Evolutionary conservation across 1,284 basidiomycete genomes (phyloP).

Genomic region (Trichosporon sp.): DNA sequence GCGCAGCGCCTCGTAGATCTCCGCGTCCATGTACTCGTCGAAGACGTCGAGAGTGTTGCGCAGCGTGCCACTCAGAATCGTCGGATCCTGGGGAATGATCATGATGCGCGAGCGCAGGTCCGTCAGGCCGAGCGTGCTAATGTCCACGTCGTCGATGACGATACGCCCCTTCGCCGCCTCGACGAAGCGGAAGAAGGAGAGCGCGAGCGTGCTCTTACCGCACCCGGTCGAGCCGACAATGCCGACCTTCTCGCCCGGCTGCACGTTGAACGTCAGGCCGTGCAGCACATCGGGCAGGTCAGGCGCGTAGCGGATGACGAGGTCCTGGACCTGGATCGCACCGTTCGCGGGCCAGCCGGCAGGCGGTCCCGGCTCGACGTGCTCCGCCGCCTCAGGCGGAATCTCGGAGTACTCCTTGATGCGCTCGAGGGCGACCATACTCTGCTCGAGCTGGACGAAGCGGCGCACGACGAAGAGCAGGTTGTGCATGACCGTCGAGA

Average conservation of each 20-base stretch:
- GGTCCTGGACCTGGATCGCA: slow-evolving; percentile 68
- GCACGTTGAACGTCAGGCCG: slow-evolving; percentile 69
- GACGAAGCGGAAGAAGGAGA: slow-evolving; percentile 93
- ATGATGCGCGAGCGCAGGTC: slow-evolving; percentile 74
- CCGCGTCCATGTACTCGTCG: slow-evolving; percentile 74
- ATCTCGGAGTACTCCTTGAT: slow-evolving; percentile 73
- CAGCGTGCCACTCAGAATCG: slow-evolving; percentile 80
- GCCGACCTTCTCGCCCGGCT: slow-evolving; percentile 67
- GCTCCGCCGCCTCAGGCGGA: slow-evolving; percentile 69
- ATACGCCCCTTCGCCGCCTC: slow-evolving; percentile 80
- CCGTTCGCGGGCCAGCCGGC: slow-evolving; percentile 76
- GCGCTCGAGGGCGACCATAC: slow-evolving; percentile 89
- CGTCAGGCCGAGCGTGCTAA: slow-evolving; percentile 75
- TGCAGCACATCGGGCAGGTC: slow-evolving; percentile 79
- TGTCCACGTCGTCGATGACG: slow-evolving; percentile 77
- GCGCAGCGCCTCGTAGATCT: slow-evolving; percentile 82
- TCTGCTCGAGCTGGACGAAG: slow-evolving; percentile 82
- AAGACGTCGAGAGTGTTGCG: slow-evolving; percentile 87
- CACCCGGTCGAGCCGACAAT: slow-evolving; percentile 82
- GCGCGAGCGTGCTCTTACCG: slow-evolving; percentile 72
- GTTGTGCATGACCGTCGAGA: slow-evolving; percentile 67
- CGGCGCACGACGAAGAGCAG: slow-evolving; percentile 59
- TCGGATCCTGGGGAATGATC: slow-evolving; percentile 94
- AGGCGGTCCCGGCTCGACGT: slow-evolving; percentile 76
- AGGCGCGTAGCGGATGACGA: slow-evolving; percentile 80